These are phyloP conservation scores for Monosporascus cannonballus DNA, from an alignment of 2,329 filamentous ascomycete genomes.

Conservation along the genomic window DNA sequence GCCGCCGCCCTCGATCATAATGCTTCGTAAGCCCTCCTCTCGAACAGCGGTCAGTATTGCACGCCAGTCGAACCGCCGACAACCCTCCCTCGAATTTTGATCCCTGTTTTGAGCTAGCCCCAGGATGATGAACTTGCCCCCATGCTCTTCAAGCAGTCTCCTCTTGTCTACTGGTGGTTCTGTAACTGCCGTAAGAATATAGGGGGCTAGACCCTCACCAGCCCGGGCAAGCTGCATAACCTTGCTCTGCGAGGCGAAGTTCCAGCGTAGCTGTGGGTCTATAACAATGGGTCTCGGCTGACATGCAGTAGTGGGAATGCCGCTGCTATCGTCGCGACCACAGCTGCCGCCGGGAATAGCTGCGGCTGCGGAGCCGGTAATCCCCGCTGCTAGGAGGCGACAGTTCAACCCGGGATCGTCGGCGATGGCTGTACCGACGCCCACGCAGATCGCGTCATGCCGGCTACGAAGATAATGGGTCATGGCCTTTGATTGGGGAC, in stretches of 20 bases:
- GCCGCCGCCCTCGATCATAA: constrained; percentile 91
- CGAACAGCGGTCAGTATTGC: constrained; percentile 55
- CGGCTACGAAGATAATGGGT: constrained; percentile 81
- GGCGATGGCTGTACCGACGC: constrained; percentile 74
- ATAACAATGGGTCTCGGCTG: constrained; percentile 80
- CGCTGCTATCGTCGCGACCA: constrained; percentile 33
- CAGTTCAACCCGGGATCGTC: constrained; percentile 86
- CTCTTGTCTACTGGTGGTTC: constrained; percentile 38
- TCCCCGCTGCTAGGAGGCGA: constrained; percentile 48
- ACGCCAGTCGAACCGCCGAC: constrained; percentile 54
- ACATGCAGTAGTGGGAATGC: constrained; percentile 23
- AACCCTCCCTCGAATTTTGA: constrained; percentile 26
- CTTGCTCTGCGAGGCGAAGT: constrained; percentile 51
- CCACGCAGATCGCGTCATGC: constrained; percentile 81
- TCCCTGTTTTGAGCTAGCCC: constrained; percentile 20
- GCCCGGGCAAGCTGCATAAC: constrained; percentile 59
- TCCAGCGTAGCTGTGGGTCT: constrained; percentile 74
- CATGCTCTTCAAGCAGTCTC: constrained; percentile 38
- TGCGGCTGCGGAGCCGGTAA: constrained; percentile 34
- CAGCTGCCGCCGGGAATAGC: constrained; percentile 25
- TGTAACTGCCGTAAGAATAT: constrained; percentile 53
- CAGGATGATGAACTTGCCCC: constrained; percentile 47
- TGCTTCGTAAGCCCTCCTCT: constrained; percentile 58
- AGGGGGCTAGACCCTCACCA: constrained; percentile 67
- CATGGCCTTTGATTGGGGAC: constrained; percentile 80